Evolutionary conservation across 2,329 filamentous ascomycete species (phyloP), one percentile per base, ranked within the genome.

Genomic region (Fonsecaea pugnacius): DNA sequence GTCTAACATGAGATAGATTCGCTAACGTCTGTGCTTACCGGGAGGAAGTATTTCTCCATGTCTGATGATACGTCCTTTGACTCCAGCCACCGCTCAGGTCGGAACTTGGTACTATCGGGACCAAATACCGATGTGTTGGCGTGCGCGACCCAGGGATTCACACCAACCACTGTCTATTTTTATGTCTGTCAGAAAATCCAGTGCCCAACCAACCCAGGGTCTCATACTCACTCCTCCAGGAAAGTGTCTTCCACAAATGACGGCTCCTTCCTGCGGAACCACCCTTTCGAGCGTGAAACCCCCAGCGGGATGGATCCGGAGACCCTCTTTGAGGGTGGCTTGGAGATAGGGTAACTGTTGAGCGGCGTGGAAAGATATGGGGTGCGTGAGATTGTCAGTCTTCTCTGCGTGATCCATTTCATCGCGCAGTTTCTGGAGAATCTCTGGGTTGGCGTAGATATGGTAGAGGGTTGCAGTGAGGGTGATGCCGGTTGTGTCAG

Each of bases 271-370:
- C 0, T 59, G 27, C 0, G 76, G 74, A 0, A 78, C 74, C 8
- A 72, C 53, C 0, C 78, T 72, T 43, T 76, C 74, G 3, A 80
- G 69, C 0, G 70, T 69, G 2, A 77, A 61, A 6, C 73, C 74
- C 0, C 74, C 71, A 1, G 73, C 68, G 0, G 78, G 76, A 57
- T 76, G 74, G 4, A 77, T 52, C 8, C 77, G 72, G 69, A 77
- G 71, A 0, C 74, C 72, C 56, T 78, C 77, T 63, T 76, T 77
- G 55, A 78, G 66, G 3, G 83, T 79, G 2, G 83, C 83, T 51
- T 63, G 60, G 14, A 86, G 77, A 69, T 84, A 84, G 10, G 52
- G 40, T 33, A 69, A 30, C 16, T 58, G 53, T 14, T 40, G 38
- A 10, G 40, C 38, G n/a, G 67, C 57, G 21, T 61, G 51, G 53